Conservation (phyloP, 768 basidiomycete genomes). For the Mycena indigotica region DNA sequence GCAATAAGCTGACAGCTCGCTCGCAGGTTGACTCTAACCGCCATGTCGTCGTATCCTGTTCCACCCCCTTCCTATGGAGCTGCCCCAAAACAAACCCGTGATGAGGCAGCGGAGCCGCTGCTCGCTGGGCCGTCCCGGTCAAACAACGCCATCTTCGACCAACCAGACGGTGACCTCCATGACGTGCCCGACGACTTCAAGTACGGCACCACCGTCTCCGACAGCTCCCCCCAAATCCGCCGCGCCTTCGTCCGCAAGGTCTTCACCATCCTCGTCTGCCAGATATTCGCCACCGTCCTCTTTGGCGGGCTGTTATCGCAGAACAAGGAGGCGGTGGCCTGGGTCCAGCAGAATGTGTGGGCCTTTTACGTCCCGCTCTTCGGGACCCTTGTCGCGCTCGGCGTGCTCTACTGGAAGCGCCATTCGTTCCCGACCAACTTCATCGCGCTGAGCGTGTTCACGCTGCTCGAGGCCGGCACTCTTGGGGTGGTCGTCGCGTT, state of each 20-base stretch:
- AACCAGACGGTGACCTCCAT: conserved; percentile 61
- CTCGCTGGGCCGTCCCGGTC: conserved; percentile 53
- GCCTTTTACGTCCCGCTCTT: conserved; percentile 77
- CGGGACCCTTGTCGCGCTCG: conserved; percentile 78
- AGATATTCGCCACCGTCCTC: conserved; percentile 65
- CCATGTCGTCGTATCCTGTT: conserved; percentile 57
- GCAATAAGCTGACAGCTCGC: not conserved
- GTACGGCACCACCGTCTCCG: conserved; percentile 72
- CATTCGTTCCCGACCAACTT: conserved; percentile 90
- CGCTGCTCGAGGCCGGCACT: conserved; percentile 86
- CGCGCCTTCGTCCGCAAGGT: conserved; percentile 90
- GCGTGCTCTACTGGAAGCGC: conserved; percentile 88
- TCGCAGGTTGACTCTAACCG: conserved; percentile 22
- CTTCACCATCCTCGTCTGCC: conserved; percentile 69
- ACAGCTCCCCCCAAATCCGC: conserved; percentile 76
- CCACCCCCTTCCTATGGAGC: conserved; percentile 66
- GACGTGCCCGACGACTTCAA: conserved; percentile 95
- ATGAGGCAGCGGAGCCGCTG: conserved; percentile 56
- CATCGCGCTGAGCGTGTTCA: conserved; percentile 83
- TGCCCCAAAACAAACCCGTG: conserved; percentile 36
- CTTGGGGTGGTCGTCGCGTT: conserved; percentile 85
- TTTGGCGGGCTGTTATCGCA: conserved; percentile 74
- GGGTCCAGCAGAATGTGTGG: conserved; percentile 79
- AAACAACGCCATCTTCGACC: conserved; percentile 65
- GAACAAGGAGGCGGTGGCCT: conserved; percentile 59